These are phyloP conservation scores for Lipomyces starkeyi DNA, from an alignment of 805 yeast species.

Conservation along the genomic window DNA sequence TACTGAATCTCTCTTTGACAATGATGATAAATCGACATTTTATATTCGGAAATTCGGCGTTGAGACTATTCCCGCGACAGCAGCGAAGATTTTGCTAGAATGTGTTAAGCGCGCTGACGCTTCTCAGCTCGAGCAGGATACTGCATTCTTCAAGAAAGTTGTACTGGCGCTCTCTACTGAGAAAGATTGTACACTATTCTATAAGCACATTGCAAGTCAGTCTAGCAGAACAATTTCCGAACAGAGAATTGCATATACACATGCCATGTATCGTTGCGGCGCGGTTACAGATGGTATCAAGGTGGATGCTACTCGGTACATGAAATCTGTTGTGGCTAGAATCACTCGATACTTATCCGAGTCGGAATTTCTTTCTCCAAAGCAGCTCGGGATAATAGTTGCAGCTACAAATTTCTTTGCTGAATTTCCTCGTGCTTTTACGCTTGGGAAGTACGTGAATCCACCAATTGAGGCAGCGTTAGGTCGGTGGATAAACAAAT, in stretches of 20 bases:
- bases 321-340: slow-evolving; percentile 9
- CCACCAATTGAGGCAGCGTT: slow-evolving; percentile 44
- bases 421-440: slow-evolving; percentile 5
- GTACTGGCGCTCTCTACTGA: slow-evolving; percentile 25
- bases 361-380: not conserved
- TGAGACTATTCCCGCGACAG: not conserved
- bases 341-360: slow-evolving; percentile 27
- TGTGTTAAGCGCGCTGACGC: not conserved
- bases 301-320: not conserved
- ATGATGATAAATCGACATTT: not conserved
- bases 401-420: slow-evolving; percentile 6
- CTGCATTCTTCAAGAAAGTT: slow-evolving; percentile 34
- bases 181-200: slow-evolving; percentile 5
- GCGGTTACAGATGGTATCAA: not conserved
- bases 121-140: slow-evolving; percentile 4
- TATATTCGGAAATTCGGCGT: not conserved
- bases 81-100: not conserved
- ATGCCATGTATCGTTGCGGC: not conserved
- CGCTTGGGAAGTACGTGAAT: slow-evolving; percentile 36
- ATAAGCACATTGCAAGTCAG: not conserved
- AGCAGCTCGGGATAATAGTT: not conserved
- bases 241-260: not conserved
- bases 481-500: slow-evolving; percentile 54
- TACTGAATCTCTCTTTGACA: not conserved
- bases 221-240: not conserved